Evolutionary conservation across 2,329 filamentous ascomycete species (phyloP).

Genomic region (Pestalotiopsis sp.): DNA sequence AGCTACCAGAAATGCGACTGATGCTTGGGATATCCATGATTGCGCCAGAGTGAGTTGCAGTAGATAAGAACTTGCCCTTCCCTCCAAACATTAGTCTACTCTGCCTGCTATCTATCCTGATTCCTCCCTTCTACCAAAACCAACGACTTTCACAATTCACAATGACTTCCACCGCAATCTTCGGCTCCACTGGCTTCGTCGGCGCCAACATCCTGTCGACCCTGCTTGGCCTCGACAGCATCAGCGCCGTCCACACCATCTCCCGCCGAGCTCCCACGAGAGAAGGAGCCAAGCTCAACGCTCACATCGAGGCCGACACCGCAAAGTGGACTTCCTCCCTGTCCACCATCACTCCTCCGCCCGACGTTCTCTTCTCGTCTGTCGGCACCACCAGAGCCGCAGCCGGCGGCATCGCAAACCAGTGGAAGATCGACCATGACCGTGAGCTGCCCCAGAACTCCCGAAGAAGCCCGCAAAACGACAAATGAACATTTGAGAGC

Average conservation of each 20-base stretch:
- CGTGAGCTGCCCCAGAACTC: slow-evolving; percentile 27
- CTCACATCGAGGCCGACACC: slow-evolving; percentile 70
- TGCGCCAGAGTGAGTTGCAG: background rate
- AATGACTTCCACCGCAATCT: slow-evolving; percentile 56
- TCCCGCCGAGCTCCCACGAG: slow-evolving; percentile 65
- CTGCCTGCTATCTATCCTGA: background rate
- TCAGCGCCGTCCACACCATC: slow-evolving; percentile 63
- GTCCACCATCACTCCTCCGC: slow-evolving; percentile 53
- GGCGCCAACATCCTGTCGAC: slow-evolving; percentile 75
- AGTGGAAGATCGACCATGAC: slow-evolving; percentile 88
- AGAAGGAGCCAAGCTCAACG: slow-evolving; percentile 61
- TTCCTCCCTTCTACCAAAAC: background rate
- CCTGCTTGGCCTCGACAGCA: slow-evolving; percentile 58
- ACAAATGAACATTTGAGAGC: background rate
- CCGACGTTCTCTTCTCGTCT: slow-evolving; percentile 72
- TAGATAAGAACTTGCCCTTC: background rate
- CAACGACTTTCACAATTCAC: background rate
- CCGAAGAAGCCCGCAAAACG: background rate
- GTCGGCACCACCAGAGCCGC: slow-evolving; percentile 78
- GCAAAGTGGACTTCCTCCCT: slow-evolving; percentile 69
- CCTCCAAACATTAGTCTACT: background rate
- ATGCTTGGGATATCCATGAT: background rate
- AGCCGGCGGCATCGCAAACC: slow-evolving; percentile 76
- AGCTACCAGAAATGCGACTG: background rate
- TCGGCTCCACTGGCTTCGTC: slow-evolving; percentile 68